Percentiles rank a stretch among this genome's conserved stretches.
These are phyloP conservation scores for Linum tenue DNA, from an alignment of 345 rosid genomes.

Conservation along the genomic window DNA sequence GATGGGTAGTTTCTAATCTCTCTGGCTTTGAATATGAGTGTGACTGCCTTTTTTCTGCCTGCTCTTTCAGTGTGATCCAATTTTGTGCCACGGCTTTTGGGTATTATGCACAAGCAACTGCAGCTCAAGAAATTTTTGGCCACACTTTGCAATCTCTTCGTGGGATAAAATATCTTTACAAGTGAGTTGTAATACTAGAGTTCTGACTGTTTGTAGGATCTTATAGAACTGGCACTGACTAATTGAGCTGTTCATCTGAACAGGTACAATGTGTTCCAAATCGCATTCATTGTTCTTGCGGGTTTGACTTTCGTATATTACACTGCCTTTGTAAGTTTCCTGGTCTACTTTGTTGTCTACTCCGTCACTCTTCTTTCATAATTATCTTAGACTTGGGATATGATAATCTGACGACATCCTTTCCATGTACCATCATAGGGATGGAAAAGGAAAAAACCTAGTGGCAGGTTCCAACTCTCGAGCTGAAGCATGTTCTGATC, in stretches of 20 bases:
- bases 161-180: conserved; percentile 87
- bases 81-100: conserved; percentile 94
- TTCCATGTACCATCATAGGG: conserved; percentile 38
- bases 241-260: conserved; percentile 9
- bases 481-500: conserved; percentile 24
- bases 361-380: background rate
- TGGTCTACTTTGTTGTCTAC: background rate
- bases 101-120: conserved; percentile 97
- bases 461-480: conserved; percentile 77
- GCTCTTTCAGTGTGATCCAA: conserved; percentile 76
- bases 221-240: conserved; percentile 4
- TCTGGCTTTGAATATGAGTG: background rate
- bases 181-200: conserved; percentile 39
- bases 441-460: conserved; percentile 80
- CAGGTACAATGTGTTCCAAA: conserved; percentile 96
- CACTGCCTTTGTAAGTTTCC: conserved; percentile 66
- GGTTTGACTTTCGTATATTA: conserved; percentile 83
- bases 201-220: background rate
- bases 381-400: too few relatives aligned
- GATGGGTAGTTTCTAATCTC: background rate
- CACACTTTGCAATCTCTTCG: conserved; percentile 96
- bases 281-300: conserved; percentile 64
- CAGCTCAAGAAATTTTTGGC: conserved; percentile 96
- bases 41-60: conserved; percentile 12
- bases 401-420: background rate